Evolutionary conservation across 345 rosid genomes (phyloP).

Genomic region (Brassica cretica): DNA sequence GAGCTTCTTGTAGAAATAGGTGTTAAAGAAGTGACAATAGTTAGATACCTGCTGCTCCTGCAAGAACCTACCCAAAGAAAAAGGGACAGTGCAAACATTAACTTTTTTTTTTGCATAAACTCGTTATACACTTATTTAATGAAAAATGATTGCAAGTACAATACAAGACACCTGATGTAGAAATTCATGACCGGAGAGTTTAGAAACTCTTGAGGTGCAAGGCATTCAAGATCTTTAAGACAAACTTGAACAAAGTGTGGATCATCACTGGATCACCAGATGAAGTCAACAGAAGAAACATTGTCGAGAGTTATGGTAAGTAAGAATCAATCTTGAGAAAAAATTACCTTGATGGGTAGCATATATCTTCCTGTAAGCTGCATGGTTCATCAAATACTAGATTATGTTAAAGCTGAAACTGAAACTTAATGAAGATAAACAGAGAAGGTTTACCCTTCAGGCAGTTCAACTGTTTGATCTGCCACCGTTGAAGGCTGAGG

Average conservation of each 20-base stretch:
- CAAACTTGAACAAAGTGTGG: slow-evolving; percentile 62
- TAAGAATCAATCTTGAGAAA: slow-evolving; percentile 12
- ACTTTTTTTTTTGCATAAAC: not conserved
- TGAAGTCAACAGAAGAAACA: slow-evolving; percentile 18
- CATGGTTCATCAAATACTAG: slow-evolving; percentile 33
- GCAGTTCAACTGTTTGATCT: slow-evolving; percentile 42
- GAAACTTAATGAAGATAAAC: slow-evolving; percentile 8
- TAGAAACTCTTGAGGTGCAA: slow-evolving; percentile 62
- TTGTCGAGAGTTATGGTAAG: not conserved
- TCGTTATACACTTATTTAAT: not conserved
- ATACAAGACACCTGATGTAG: slow-evolving; percentile 57
- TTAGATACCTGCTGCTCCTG: slow-evolving; percentile 58
- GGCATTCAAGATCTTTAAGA: slow-evolving; percentile 62
- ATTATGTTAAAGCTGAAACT: slow-evolving; percentile 21
- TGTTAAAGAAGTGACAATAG: slow-evolving; percentile 77
- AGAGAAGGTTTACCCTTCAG: slow-evolving; percentile 51
- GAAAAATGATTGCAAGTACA: not conserved
- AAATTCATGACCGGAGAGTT: slow-evolving; percentile 84
- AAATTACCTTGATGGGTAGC: slow-evolving; percentile 75
- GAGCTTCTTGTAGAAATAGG: slow-evolving; percentile 88
- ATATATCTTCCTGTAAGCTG: slow-evolving; percentile 61
- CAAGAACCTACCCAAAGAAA: slow-evolving; percentile 57
- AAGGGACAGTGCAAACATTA: not conserved
- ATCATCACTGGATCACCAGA: slow-evolving; percentile 60
- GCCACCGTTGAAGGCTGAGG: slow-evolving; percentile 39